Evolutionary conservation across 2,329 filamentous ascomycete species (phyloP).

Genomic region (Colletotrichum eleusines): DNA sequence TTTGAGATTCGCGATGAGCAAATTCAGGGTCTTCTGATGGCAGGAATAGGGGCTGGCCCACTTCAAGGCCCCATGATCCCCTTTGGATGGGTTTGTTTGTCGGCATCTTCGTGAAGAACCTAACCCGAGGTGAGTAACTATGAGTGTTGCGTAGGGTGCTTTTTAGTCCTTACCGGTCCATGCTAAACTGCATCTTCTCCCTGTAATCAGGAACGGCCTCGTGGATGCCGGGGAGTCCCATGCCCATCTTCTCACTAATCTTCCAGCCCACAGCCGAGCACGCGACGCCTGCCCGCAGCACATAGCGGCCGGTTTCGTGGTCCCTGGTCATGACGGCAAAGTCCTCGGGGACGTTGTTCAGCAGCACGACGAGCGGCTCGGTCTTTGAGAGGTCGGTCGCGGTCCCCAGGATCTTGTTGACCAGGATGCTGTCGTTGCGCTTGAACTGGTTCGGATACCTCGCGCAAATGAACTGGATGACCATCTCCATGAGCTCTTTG

Average conservation of each 20-base stretch:
- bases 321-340: slow-evolving; percentile 83
- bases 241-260: slow-evolving; percentile 78
- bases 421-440: slow-evolving; percentile 69
- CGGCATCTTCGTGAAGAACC: slow-evolving; percentile 85
- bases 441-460: slow-evolving; percentile 83
- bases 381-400: slow-evolving; percentile 70
- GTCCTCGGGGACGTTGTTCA: slow-evolving; percentile 86
- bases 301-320: slow-evolving; percentile 77
- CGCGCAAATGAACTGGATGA: slow-evolving; percentile 80
- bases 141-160: accelerated
- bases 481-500: slow-evolving; percentile 91
- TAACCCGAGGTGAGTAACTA: slow-evolving; percentile 47
- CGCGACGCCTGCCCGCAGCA: slow-evolving; percentile 80
- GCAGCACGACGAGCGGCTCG: slow-evolving; percentile 76
- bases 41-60: slow-evolving; percentile 81
- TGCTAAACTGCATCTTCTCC: slow-evolving; percentile 88
- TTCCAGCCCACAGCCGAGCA: slow-evolving; percentile 88
- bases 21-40: slow-evolving; percentile 76
- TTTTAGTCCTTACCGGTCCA: slow-evolving; percentile 80
- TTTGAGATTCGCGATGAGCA: slow-evolving; percentile 68
- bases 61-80: slow-evolving; percentile 86
- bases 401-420: slow-evolving; percentile 76
- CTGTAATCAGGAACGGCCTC: slow-evolving; percentile 83
- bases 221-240: slow-evolving; percentile 79
- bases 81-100: slow-evolving; percentile 82